A percentile compares a stretch with the other conserved stretches of the same genome.
Conservation (phyloP, 768 basidiomycete species). For the Mycena sanguinolenta region DNA sequence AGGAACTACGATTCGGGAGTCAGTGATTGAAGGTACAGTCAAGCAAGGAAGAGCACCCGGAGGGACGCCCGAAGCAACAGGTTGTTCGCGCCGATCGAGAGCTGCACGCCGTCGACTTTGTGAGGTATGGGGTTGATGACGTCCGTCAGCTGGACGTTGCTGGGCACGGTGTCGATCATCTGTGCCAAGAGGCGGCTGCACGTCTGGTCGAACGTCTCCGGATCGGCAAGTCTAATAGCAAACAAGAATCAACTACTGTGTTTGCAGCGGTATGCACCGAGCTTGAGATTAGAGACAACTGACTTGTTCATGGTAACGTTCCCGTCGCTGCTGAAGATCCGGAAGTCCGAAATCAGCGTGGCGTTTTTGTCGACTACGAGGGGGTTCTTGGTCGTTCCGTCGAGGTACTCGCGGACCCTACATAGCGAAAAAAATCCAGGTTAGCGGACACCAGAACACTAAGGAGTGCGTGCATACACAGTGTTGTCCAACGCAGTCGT, state of each 20-base stretch:
- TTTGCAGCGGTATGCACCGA: conserved; percentile 7
- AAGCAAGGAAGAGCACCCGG: conserved; percentile 19
- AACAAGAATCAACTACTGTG: conserved; percentile 18
- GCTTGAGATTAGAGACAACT: conserved; percentile 17
- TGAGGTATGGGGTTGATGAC: conserved; percentile 57
- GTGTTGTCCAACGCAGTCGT: conserved; percentile 57
- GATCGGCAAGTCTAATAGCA: conserved; percentile 48
- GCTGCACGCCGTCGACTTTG: conserved; percentile 55
- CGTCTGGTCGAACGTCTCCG: conserved; percentile 50
- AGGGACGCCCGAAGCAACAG: conserved; percentile 19
- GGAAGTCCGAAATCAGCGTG: conserved; percentile 50
- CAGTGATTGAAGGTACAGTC: conserved; percentile 3
- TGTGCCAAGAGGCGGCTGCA: conserved; percentile 57
- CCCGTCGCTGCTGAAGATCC: conserved; percentile 55
- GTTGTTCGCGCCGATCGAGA: conserved; percentile 27
- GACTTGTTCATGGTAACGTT: conserved; percentile 57
- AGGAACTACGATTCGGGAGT: conserved; percentile 43
- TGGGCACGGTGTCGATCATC: conserved; percentile 66
- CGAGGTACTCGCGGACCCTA: conserved; percentile 56
- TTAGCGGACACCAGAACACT: conserved; percentile 26
- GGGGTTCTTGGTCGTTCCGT: conserved; percentile 53
- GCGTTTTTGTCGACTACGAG: conserved; percentile 51
- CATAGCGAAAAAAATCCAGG: neutral
- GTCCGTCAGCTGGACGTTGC: conserved; percentile 58
- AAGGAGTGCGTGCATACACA: conserved; percentile 46